Evolutionary conservation across 1,284 basidiomycete species (phyloP), one percentile per base, ranked within the genome.

Genomic region (Puccinia brachypodii): DNA sequence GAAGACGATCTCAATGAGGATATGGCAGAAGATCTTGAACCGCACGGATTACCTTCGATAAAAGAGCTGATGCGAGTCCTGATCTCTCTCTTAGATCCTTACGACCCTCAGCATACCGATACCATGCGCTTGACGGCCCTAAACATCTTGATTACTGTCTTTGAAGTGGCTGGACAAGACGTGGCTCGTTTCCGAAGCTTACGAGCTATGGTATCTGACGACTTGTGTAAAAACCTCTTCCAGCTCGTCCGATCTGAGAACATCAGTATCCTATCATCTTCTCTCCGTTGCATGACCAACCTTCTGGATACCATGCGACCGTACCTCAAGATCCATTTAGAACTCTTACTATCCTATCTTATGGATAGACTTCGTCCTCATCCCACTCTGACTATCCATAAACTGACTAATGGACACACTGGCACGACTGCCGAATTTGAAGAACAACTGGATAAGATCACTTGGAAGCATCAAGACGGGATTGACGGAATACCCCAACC

Each of bases 191-290:
- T 92, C 85, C 91, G 92, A 3, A 92, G 93, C 1, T 88, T 96
- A 56, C 88, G 91, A 76, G 88, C 89, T 3, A 89, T 96, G 82
- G 88, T 96, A 68, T 88, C 93, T 38, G 97, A 99, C 86, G 90
- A 93, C 82, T 95, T 94, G 0, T 98, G 96, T 89, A 96, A 97
- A 87, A 95, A 93, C 85, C 90, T 99, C 50, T 98, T 99, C 89
- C 92, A 95, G 87, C 90, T 98, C 22, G 95, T 94, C 11, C 91
- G 95, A 56, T 94, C 94, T 6, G 95, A 98, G 84, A 93, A 94
- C 82, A 89, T 91, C 1, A 89, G 90, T 66, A 90, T 99, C 60
- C 89, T 98, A 13, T 91, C 94, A 56, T 89, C 91, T 77, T 90
- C 94, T 40, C 89, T 99, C 53, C 92, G 96, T 36, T 92, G 94